These are phyloP conservation scores for Cephaloascus fragrans DNA, from an alignment of 805 yeast genomes.

Conservation along the genomic window DNA sequence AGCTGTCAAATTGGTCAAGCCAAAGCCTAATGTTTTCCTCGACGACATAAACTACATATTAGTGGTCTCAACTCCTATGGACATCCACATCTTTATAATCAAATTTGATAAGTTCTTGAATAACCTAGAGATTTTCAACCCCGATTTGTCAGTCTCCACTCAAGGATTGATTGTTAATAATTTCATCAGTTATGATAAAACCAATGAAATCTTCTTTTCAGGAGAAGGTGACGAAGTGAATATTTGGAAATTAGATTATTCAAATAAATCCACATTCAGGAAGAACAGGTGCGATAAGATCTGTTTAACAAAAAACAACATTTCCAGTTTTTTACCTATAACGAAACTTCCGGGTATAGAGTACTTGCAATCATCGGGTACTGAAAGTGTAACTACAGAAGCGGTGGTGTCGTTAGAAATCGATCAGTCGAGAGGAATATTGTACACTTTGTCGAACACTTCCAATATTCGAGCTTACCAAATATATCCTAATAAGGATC, in stretches of 20 bases:
- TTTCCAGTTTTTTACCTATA: constrained; percentile 25
- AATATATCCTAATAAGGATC: constrained; percentile 18
- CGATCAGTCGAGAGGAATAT: constrained; percentile 67
- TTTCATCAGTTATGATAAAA: constrained; percentile 45
- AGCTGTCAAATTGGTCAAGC: constrained; percentile 68
- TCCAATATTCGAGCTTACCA: constrained; percentile 77
- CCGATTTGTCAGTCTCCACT: constrained; percentile 71
- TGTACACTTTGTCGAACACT: constrained; percentile 75
- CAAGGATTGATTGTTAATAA: constrained; percentile 69
- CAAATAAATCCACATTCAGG: constrained; percentile 81
- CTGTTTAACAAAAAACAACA: constrained; percentile 64
- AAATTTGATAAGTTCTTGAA: constrained; percentile 33
- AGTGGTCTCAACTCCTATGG: constrained; percentile 70
- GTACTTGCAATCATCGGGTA: constrained; percentile 13
- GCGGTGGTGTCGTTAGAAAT: constrained; percentile 52
- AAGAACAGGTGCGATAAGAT: constrained; percentile 73
- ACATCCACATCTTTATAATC: constrained; percentile 69
- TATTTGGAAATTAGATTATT: constrained; percentile 81
- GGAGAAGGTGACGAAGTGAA: constrained; percentile 73
- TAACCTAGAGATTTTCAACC: constrained; percentile 64
- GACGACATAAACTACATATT: constrained; percentile 65
- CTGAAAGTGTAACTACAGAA: constrained; percentile 28
- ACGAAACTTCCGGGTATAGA: constrained; percentile 23
- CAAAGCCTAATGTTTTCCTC: constrained; percentile 73
- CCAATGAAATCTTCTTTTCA: constrained; percentile 76